These are phyloP conservation scores for Fusarium tanahbumbuense DNA, from an alignment of 2,329 filamentous ascomycete genomes.

Conservation along the genomic window DNA sequence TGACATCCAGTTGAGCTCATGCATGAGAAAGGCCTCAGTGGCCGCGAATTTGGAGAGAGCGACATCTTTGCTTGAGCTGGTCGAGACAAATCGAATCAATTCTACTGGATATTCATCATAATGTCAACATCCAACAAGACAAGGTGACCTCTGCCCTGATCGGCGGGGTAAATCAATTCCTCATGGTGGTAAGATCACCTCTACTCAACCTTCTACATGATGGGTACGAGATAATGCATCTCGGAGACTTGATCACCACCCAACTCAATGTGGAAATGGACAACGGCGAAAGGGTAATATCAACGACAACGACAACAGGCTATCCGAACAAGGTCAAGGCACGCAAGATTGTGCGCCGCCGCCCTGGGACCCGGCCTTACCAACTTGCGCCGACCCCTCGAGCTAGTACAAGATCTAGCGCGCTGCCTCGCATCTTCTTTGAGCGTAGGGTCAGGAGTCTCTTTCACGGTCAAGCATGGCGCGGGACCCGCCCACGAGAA, in stretches of 20 bases:
- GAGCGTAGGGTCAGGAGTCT: conserved; percentile 31
- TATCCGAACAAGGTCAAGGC: conserved; percentile 24
- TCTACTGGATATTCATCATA: background rate
- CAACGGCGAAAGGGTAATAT: conserved; percentile 23
- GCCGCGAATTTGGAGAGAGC: background rate
- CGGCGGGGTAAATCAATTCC: background rate
- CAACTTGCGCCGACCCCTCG: conserved; percentile 44
- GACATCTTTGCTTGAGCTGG: background rate
- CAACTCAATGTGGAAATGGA: conserved; percentile 20
- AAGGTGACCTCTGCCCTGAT: background rate
- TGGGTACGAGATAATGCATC: conserved; percentile 14
- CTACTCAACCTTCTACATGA: background rate
- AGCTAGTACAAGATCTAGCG: conserved; percentile 40
- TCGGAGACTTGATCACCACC: conserved; percentile 11
- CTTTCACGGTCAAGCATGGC: conserved; percentile 25
- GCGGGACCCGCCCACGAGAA: conserved; percentile 30
- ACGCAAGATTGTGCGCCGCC: conserved; percentile 26
- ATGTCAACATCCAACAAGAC: background rate
- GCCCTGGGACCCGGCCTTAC: conserved; percentile 41
- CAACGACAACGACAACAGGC: conserved; percentile 26
- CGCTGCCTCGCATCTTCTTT: conserved; percentile 34
- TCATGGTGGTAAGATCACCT: conserved; percentile 6
- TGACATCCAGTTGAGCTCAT: conserved; percentile 2
- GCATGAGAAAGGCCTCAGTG: conserved; percentile 12
- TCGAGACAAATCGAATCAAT: background rate